phyloP scores from a whole-genome alignment of 2,329 filamentous ascomycete genomes.

The Alternaria postmessia region DNA sequence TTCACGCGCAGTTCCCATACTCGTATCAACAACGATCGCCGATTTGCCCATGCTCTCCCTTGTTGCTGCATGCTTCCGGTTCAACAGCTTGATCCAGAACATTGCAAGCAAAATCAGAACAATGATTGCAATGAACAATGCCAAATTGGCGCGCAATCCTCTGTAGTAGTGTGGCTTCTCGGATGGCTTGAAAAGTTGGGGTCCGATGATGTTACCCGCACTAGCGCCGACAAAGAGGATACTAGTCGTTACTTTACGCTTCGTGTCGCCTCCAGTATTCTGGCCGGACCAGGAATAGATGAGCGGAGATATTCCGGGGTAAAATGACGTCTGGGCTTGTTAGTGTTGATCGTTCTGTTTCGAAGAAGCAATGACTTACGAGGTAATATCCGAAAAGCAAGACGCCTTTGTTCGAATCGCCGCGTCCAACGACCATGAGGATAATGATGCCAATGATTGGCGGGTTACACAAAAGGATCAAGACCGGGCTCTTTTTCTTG shows the following conservation, averaged over 20 bases:
- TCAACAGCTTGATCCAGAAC: conserved; percentile 62
- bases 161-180: conserved; percentile 67
- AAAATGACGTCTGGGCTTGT: conserved; percentile 59
- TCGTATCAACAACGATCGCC: conserved; percentile 65
- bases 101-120: conserved; percentile 58
- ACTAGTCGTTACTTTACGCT: conserved; percentile 71
- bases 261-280: conserved; percentile 74
- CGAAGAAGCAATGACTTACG: neutral
- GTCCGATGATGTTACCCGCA: conserved; percentile 72
- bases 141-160: conserved; percentile 67
- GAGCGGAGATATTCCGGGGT: conserved; percentile 67
- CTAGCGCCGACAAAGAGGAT: conserved; percentile 72
- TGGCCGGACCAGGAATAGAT: conserved; percentile 69
- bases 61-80: conserved; percentile 62
- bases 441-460: conserved; percentile 66
- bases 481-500: conserved; percentile 61
- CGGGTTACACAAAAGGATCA: conserved; percentile 63
- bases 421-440: conserved; percentile 60
- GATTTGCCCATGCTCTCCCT: conserved; percentile 68
- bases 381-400: conserved; percentile 67
- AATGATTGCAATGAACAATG: conserved; percentile 37
- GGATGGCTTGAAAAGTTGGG: conserved; percentile 68
- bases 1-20: conserved; percentile 62
- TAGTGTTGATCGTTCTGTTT: neutral
- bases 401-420: conserved; percentile 56